Base-by-base conservation (phyloP, 1,284 basidiomycete genomes). In the Sporisorium exsertum region DNA sequence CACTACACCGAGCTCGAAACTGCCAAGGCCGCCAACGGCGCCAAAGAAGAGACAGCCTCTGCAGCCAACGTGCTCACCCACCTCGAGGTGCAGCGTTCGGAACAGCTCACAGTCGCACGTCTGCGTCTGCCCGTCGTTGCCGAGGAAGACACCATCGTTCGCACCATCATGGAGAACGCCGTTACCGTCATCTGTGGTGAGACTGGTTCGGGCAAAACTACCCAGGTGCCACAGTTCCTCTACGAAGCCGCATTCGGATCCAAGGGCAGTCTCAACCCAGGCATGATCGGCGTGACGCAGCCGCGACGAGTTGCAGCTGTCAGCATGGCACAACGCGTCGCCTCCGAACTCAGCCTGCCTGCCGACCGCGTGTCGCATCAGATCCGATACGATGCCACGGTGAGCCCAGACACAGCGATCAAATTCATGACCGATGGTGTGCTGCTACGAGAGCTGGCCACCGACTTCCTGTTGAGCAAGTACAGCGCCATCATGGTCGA, bases 371-470 rank as follows among this genome's bases (percentile, higher is more conserved):
- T 99, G 2, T 95, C 96, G 0, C 94, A 99, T 86, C 95, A 98
- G 86, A 97, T 99, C 72, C 92, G 97, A 64, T 99, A 99, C 85
- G 96, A 97, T 72, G 93, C 94, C 0, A 97, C 94, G 0, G 92
- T 94, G 0, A 94, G 94, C 3, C 89, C 93, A 0, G 89, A 91
- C 26, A 99, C 97, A 0, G 91, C 91, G 8, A 94, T 99, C 88
- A 98, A 99, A 86, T 99, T 99, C 88, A 99, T 99, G 96, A 99
- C 97, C 2, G 97, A 99, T 82, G 97, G 97, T 88, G 94, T 99
- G 16, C 87, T 99, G 26, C 88, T 99, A 13, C 91, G 97, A 64
- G 97, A 99, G 86, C 88, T 99, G 24, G 92, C 94, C 0, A 90
- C 90, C 16, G 96, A 99, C 84, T 96, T 99, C 84, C 86, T 97